Evolutionary conservation across 305 asterid genomes (phyloP), one percentile per base, ranked within the genome.

Genomic region (Euphrasia arctica): DNA sequence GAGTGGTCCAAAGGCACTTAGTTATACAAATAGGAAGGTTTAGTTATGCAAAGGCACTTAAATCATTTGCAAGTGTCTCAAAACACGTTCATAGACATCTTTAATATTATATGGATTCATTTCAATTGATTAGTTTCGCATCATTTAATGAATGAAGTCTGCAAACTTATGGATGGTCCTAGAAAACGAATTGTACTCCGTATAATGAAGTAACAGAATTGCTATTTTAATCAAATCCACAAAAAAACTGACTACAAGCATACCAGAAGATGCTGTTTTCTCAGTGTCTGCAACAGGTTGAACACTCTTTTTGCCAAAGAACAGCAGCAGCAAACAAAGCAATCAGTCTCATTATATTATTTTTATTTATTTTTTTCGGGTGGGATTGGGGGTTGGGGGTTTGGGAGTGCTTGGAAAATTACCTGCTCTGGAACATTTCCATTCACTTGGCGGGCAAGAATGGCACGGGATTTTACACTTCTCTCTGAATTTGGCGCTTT

Each of bases 391-490:
- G n/a, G n/a, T n/a, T n/a, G n/a, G n/a, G n/a, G n/a, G n/a, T n/a
- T n/a, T n/a, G n/a, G n/a, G n/a, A n/a, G n/a, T n/a, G n/a, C n/a
- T 18, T 50, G 7, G 66, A 63, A 29, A 47, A 64, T 8, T 8
- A 88, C 97, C 82, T 88, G 97, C 68, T 93, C 99, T 42, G 93
- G 81, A 72, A 82, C 79, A 76, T 88, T 78, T 64, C 97, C 99
- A 81, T 93, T 93, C 55, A 63, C 86, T 55, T 79, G 95, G 58
- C 99, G 89, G 50, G 85, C 85, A 72, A 93, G 85, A 75, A 93
- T 83, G 57, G 83, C 92, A 36, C 95, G 97, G 58, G 95, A 78
- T 66, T 88, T 94, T 9, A 74, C 28, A 72, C 65, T 82, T 83
- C 83, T 88, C 69, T 90, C 99, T 57, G 91, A 83, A 70, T 82